Conservation (phyloP, 2,329 filamentous ascomycete species). For the Botrytis hyacinthi region DNA sequence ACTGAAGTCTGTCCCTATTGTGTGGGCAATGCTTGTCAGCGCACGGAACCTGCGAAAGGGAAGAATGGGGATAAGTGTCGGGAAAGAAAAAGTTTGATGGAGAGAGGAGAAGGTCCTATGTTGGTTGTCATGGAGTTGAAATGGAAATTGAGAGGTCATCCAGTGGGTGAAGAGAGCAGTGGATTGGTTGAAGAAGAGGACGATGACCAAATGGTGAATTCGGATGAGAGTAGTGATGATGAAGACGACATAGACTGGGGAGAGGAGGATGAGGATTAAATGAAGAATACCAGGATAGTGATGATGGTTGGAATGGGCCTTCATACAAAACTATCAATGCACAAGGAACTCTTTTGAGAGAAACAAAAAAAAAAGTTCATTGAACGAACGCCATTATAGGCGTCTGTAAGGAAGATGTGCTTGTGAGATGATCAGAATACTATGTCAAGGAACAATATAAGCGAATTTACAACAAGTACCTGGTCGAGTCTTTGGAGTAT, state of each 20-base stretch:
- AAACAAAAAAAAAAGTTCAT: too few species aligned
- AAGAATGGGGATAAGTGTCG: not conserved
- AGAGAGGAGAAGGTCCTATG: not conserved
- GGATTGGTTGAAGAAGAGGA: not conserved
- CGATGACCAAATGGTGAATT: not conserved
- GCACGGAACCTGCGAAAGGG: not conserved
- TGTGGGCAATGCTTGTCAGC: not conserved
- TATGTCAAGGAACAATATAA: not conserved
- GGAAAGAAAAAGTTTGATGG: not conserved
- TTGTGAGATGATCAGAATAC: not conserved
- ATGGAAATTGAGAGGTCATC: not conserved
- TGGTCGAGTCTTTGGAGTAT: not conserved
- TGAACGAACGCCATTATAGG: too few species aligned
- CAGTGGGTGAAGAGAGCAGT: not conserved
- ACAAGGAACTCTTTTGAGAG: not conserved
- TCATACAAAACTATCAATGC: not conserved
- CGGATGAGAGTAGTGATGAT: not conserved
- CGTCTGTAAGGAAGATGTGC: not conserved
- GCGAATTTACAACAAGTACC: not conserved
- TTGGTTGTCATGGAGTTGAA: constrained; percentile 2
- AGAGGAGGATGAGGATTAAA: not conserved
- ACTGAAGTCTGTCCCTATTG: constrained; percentile 9
- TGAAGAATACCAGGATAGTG: not conserved
- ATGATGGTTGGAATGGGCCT: not conserved
- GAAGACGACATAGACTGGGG: not conserved